Percentiles rank a stretch among this genome's conserved stretches.
Evolutionary conservation across 2,329 filamentous ascomycete genomes (phyloP).

Genomic region (Alternaria triticina): DNA sequence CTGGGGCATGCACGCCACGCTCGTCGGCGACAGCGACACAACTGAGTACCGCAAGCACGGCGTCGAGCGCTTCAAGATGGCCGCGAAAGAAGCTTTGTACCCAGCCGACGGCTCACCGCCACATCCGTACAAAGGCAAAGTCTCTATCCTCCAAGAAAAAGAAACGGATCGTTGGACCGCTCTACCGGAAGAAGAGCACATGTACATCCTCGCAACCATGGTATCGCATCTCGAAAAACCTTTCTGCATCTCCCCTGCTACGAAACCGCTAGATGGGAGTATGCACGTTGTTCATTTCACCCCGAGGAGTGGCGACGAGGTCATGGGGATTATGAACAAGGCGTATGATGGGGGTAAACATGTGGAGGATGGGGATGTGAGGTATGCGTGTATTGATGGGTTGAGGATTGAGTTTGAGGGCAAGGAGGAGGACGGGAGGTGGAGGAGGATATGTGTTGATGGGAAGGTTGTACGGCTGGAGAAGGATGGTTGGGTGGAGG

Average conservation of each 20-base stretch:
- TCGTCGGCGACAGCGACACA: constrained; percentile 92
- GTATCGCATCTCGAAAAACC: constrained; percentile 82
- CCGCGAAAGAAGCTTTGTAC: constrained; percentile 75
- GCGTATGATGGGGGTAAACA: constrained; percentile 66
- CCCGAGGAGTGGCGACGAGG: constrained; percentile 66
- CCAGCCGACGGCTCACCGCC: constrained; percentile 59
- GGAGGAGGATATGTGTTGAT: constrained; percentile 90
- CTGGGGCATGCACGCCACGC: constrained; percentile 86
- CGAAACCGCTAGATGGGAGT: constrained; percentile 71
- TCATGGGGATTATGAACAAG: constrained; percentile 77
- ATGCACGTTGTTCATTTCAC: constrained; percentile 79
- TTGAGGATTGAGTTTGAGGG: constrained; percentile 67
- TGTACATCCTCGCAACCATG: constrained; percentile 77
- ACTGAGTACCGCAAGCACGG: constrained; percentile 79
- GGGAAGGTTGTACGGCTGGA: constrained; percentile 83
- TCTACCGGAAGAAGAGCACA: constrained; percentile 61
- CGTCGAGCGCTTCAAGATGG: constrained; percentile 80
- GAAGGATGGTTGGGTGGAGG: constrained; percentile 71
- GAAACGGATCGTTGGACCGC: constrained; percentile 32
- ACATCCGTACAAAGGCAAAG: constrained; percentile 63
- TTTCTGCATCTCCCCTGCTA: constrained; percentile 81
- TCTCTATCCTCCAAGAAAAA: constrained; percentile 55
- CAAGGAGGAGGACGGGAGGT: constrained; percentile 69
- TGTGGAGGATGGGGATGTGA: constrained; percentile 62
- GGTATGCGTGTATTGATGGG: constrained; percentile 73